These are phyloP conservation scores for Ogataea siamensis DNA, from an alignment of 805 yeast genomes.

Conservation along the genomic window DNA sequence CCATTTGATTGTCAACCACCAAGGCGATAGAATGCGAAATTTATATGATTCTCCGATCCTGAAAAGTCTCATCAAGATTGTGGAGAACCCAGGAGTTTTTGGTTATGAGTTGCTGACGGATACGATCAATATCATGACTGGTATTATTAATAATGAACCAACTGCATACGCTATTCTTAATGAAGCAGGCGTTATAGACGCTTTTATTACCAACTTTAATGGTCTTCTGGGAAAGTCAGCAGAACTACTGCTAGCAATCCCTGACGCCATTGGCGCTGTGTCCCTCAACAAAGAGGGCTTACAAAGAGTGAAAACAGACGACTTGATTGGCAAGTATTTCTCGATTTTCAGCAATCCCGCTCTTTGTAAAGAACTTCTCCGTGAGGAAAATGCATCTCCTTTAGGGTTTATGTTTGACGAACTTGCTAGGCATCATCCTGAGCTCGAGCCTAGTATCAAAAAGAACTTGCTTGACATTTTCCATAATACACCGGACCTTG, in stretches of 20 bases:
- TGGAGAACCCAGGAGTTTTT: slow-evolving; percentile 56
- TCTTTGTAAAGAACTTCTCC: slow-evolving; percentile 52
- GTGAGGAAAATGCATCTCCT: slow-evolving; percentile 50
- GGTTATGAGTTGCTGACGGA: slow-evolving; percentile 64
- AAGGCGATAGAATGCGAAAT: slow-evolving; percentile 82
- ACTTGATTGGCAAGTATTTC: slow-evolving; percentile 45
- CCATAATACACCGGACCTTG: slow-evolving; percentile 40
- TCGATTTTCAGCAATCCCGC: slow-evolving; percentile 46
- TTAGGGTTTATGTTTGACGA: slow-evolving; percentile 76
- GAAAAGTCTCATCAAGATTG: slow-evolving; percentile 53
- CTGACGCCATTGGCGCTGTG: slow-evolving; percentile 79
- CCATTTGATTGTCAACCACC: slow-evolving; percentile 64
- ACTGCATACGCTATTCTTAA: slow-evolving; percentile 78
- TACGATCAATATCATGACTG: slow-evolving; percentile 61
- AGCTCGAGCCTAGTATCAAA: slow-evolving; percentile 57
- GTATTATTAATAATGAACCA: slow-evolving; percentile 85
- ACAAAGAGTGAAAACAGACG: slow-evolving; percentile 45
- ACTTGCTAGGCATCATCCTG: slow-evolving; percentile 78
- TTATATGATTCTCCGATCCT: slow-evolving; percentile 83
- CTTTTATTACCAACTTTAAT: slow-evolving; percentile 57
- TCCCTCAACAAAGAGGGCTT: slow-evolving; percentile 76
- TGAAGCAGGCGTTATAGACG: slow-evolving; percentile 72
- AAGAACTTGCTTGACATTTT: slow-evolving; percentile 47
- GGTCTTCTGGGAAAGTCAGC: slow-evolving; percentile 54
- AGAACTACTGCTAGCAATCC: slow-evolving; percentile 57